Percentiles rank a stretch among this genome's conserved stretches.
phyloP scores from a whole-genome alignment of 371 early-diverging fungal species.

The Syncephalastrum monosporum region DNA sequence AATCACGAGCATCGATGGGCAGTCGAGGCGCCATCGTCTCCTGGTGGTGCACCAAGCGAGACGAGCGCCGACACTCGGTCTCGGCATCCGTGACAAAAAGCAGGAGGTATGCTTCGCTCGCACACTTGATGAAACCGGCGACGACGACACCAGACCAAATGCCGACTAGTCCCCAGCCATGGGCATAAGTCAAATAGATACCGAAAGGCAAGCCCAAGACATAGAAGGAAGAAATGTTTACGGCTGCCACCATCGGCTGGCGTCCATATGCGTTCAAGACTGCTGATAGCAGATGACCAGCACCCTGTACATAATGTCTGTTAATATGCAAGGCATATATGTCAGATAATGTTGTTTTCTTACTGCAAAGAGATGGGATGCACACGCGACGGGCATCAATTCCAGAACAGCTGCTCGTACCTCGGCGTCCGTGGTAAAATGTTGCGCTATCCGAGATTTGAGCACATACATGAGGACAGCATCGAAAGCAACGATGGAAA shows the following conservation, averaged over 20 bases:
- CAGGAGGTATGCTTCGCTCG: conserved; percentile 22
- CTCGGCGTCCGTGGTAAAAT: conserved; percentile 47
- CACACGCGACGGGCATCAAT: conserved; percentile 71
- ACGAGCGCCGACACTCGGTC: conserved; percentile 25
- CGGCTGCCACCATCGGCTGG: conserved; percentile 33
- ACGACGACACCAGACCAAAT: conserved; percentile 41
- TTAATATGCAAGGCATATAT: not conserved
- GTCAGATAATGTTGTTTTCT: not conserved
- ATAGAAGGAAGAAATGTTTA: conserved; percentile 37
- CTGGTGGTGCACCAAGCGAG: conserved; percentile 22
- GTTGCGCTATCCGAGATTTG: conserved; percentile 24
- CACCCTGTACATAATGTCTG: conserved; percentile 19
- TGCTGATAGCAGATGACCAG: conserved; percentile 32
- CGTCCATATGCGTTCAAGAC: conserved; percentile 39
- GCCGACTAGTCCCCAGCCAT: conserved; percentile 32
- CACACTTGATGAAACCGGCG: conserved; percentile 31
- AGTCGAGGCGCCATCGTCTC: conserved; percentile 6
- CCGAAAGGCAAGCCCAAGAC: conserved; percentile 39
- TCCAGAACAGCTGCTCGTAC: conserved; percentile 50
- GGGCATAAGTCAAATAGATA: conserved; percentile 27
- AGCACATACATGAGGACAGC: conserved; percentile 21
- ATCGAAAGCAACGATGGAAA: conserved; percentile 18
- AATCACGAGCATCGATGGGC: too few species aligned
- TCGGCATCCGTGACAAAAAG: conserved; percentile 26
- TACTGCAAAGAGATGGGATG: conserved; percentile 65